Conservation (phyloP, 768 basidiomycete genomes). For the Epithele typhae region DNA sequence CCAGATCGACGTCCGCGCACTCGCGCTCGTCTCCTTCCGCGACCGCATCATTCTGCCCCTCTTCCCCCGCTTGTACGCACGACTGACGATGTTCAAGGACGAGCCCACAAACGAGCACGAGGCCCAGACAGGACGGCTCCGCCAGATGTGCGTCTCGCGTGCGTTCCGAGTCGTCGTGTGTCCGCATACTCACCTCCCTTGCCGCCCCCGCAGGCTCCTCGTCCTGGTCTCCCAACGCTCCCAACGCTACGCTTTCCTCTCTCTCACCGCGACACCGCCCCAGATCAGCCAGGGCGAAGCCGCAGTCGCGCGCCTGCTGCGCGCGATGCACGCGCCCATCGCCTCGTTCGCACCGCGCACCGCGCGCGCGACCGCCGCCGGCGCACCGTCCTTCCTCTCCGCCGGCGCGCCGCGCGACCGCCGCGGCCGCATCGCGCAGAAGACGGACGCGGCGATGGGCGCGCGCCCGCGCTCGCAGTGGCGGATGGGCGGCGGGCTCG, state of each 20-base stretch:
- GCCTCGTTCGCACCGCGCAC: conserved; percentile 21
- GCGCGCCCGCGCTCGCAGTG: conserved; percentile 1
- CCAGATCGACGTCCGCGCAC: conserved; percentile 74
- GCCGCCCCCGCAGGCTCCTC: conserved; percentile 48
- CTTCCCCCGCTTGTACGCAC: conserved; percentile 47
- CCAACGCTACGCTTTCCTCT: conserved; percentile 53
- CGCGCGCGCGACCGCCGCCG: conserved; percentile 24
- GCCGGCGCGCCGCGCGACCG: conserved; percentile 74
- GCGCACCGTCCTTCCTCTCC: conserved; percentile 64
- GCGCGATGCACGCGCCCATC: conserved; percentile 51
- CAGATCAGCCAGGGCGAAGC: conserved; percentile 62
- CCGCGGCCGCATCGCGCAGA: conserved; percentile 68
- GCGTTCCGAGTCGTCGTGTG: background rate
- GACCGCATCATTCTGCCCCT: conserved; percentile 74
- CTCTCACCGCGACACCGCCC: conserved; percentile 49
- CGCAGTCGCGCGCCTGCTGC: conserved; percentile 64
- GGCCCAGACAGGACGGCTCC: conserved; percentile 65
- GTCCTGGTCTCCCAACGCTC: conserved; percentile 69
- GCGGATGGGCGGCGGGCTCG: conserved; percentile 24
- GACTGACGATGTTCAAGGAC: conserved; percentile 52
- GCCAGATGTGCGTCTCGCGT: conserved; percentile 64
- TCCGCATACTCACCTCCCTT: background rate
- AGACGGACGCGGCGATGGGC: conserved; percentile 16
- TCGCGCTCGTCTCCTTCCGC: conserved; percentile 77
- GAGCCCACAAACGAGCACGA: conserved; percentile 50